Evolutionary conservation across 768 basidiomycete species (phyloP).

Genomic region (Flagelloscypha sp.): DNA sequence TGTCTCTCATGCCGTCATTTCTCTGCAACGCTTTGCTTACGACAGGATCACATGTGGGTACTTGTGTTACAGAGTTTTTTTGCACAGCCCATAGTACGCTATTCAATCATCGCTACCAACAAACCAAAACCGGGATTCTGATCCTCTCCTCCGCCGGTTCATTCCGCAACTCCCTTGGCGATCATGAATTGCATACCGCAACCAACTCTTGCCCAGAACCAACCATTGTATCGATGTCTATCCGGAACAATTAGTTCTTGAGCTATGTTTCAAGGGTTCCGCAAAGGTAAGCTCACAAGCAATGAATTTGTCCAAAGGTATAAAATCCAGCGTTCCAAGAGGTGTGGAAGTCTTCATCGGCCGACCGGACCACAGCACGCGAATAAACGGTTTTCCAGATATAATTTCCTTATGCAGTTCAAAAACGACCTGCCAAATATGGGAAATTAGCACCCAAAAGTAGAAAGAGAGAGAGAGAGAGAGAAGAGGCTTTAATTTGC

Average conservation of each 20-base stretch:
- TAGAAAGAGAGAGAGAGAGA: not conserved
- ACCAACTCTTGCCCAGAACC: constrained; percentile 27
- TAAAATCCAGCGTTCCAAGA: constrained; percentile 37
- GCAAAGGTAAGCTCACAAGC: constrained; percentile 24
- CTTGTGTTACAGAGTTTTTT: too few relatives aligned
- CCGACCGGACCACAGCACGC: constrained; percentile 45
- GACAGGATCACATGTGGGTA: too few relatives aligned
- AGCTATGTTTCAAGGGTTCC: not conserved
- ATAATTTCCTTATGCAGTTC: constrained; percentile 31
- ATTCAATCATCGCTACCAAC: too few relatives aligned
- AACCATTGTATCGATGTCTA: constrained; percentile 33
- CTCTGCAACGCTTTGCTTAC: too few relatives aligned
- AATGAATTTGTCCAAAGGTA: constrained; percentile 33
- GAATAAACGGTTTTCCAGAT: constrained; percentile 23
- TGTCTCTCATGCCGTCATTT: too few relatives aligned
- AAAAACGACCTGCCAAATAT: constrained; percentile 27
- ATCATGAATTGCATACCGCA: constrained; percentile 20
- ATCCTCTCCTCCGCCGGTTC: too few relatives aligned
- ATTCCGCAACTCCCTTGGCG: too few relatives aligned
- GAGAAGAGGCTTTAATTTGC: too few relatives aligned
- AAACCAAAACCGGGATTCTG: too few relatives aligned
- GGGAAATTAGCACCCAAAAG: too few relatives aligned
- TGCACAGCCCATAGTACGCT: too few relatives aligned
- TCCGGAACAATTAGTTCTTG: not conserved
- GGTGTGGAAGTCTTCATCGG: constrained; percentile 41